These are phyloP conservation scores for Kodamaea alishanica DNA, from an alignment of 1,139 yeast species.

Conservation along the genomic window DNA sequence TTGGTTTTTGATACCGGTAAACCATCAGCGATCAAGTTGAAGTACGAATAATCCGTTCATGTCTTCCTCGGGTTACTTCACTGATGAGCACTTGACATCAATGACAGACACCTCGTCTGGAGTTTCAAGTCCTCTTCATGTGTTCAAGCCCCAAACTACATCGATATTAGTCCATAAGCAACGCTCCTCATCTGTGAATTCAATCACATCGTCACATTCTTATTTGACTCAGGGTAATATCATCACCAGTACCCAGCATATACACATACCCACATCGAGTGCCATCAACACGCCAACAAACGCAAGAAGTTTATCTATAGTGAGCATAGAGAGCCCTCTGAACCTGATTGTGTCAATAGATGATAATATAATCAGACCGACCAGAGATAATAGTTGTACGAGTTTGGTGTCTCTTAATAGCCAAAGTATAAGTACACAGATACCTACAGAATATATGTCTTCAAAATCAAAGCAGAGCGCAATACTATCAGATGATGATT, in stretches of 20 bases:
- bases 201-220: constrained; percentile 28
- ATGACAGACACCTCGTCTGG: constrained; percentile 19
- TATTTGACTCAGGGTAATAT: constrained; percentile 1
- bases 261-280: constrained; percentile 2
- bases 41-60: constrained; percentile 3
- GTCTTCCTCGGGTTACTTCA: constrained; percentile 16
- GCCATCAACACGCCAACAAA: constrained; percentile 15
- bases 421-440: too few relatives aligned
- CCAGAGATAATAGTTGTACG: constrained; percentile 33
- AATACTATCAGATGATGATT: constrained; percentile 35
- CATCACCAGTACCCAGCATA: background rate
- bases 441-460: too few relatives aligned
- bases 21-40: background rate
- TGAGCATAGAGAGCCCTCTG: constrained; percentile 40
- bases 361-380: constrained; percentile 27
- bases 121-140: constrained; percentile 22
- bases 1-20: too few relatives aligned
- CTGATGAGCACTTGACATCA: constrained; percentile 17
- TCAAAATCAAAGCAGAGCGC: constrained; percentile 14
- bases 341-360: constrained; percentile 43
- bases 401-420: constrained; percentile 24
- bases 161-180: constrained; percentile 17
- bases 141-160: constrained; percentile 16
- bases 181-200: constrained; percentile 36
- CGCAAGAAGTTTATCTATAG: constrained; percentile 36